Evolutionary conservation across 2,329 filamentous ascomycete genomes (phyloP).

Genomic region (Fusarium subtropicale): DNA sequence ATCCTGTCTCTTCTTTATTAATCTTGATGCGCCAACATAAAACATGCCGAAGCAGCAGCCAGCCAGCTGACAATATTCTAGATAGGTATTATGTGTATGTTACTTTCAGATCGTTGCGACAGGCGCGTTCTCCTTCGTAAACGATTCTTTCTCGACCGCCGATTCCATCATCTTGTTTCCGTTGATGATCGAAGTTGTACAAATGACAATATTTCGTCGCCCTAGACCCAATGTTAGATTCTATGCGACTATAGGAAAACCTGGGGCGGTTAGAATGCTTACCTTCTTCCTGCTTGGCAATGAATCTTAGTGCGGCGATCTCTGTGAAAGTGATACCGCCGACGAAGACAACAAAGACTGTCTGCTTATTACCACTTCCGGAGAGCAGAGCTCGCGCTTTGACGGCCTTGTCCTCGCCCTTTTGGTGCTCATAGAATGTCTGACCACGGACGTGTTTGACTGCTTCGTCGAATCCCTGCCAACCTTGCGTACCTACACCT

Average conservation of each 20-base stretch:
- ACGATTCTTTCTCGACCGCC: constrained; percentile 78
- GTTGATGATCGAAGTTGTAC: constrained; percentile 90
- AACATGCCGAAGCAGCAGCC: constrained; percentile 15
- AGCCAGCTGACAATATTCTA: constrained; percentile 22
- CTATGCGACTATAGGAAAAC: background rate
- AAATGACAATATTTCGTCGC: constrained; percentile 87
- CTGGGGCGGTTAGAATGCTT: constrained; percentile 41
- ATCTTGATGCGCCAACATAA: constrained; percentile 11
- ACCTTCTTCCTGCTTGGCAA: constrained; percentile 85
- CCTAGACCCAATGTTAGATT: constrained; percentile 56
- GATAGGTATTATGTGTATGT: constrained; percentile 35
- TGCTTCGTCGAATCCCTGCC: constrained; percentile 93
- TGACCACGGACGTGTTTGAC: constrained; percentile 88
- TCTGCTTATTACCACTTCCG: constrained; percentile 82
- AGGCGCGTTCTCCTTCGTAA: constrained; percentile 58
- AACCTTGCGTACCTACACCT: constrained; percentile 77
- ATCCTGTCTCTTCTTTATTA: background rate
- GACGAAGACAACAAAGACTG: constrained; percentile 94
- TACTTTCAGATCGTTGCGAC: constrained; percentile 35
- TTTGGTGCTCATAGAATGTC: constrained; percentile 92
- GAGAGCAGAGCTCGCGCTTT: constrained; percentile 87
- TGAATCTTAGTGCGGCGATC: constrained; percentile 91
- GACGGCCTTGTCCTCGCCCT: constrained; percentile 90
- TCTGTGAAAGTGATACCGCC: constrained; percentile 98
- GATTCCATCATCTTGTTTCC: constrained; percentile 90